Percentiles rank a stretch among this genome's conserved stretches.
phyloP scores from a whole-genome alignment of 805 yeast species.

The Candida orba region DNA sequence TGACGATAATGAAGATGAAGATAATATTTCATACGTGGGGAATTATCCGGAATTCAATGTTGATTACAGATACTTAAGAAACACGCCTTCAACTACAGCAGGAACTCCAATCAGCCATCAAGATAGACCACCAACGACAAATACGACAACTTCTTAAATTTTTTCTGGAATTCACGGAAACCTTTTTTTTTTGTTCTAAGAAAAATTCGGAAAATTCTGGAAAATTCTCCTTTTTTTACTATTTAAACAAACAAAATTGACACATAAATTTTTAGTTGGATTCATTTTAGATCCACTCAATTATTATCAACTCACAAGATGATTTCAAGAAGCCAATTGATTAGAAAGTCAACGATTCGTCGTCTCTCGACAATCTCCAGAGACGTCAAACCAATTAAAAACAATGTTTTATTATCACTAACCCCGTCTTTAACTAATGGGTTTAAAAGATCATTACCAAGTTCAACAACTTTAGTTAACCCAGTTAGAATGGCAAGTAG shows the following conservation, averaged over 20 bases:
- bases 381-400: too few species aligned
- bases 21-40: slow-evolving; percentile 15
- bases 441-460: neutral
- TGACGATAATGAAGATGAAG: neutral
- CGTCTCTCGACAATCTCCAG: neutral
- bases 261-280: neutral
- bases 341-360: neutral
- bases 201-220: slow-evolving; percentile 6
- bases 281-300: too few species aligned
- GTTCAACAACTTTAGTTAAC: neutral
- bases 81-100: slow-evolving; percentile 20
- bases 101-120: slow-evolving; percentile 8
- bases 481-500: slow-evolving; percentile 11
- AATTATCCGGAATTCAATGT: slow-evolving; percentile 22
- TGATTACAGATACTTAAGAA: slow-evolving; percentile 21
- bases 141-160: neutral
- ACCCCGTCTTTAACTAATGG: neutral
- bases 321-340: slow-evolving; percentile 3
- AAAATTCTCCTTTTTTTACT: neutral
- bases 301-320: neutral
- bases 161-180: neutral
- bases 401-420: too few species aligned
- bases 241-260: slow-evolving; percentile 1
- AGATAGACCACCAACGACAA: slow-evolving; percentile 6
- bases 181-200: too few species aligned